These are phyloP conservation scores for Endocalyx cinctus DNA, from an alignment of 2,329 filamentous ascomycete genomes.

Conservation along the genomic window DNA sequence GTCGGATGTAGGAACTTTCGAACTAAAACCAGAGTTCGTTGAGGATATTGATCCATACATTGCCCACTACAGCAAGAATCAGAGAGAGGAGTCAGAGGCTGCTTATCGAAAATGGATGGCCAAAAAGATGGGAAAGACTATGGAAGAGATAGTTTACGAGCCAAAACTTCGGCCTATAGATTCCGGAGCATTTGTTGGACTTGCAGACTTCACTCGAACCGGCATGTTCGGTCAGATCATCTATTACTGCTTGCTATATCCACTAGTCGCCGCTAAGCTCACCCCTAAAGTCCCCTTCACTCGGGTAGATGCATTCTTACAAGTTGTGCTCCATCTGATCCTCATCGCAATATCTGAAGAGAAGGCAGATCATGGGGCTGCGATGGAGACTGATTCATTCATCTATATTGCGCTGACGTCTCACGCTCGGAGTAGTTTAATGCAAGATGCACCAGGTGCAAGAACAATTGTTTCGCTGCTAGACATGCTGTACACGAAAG, in stretches of 20 bases:
- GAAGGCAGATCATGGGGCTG: slow-evolving; percentile 49
- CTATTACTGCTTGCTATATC: slow-evolving; percentile 82
- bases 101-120: slow-evolving; percentile 85
- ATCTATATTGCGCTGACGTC: slow-evolving; percentile 65
- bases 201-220: slow-evolving; percentile 77
- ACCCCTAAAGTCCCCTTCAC: slow-evolving; percentile 75
- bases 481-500: slow-evolving; percentile 58
- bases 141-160: slow-evolving; percentile 85
- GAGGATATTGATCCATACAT: slow-evolving; percentile 93
- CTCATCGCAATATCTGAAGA: slow-evolving; percentile 86
- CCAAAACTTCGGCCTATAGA: slow-evolving; percentile 73
- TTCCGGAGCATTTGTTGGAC: slow-evolving; percentile 69
- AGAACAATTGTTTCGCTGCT: slow-evolving; percentile 63
- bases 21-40: slow-evolving; percentile 80
- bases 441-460: slow-evolving; percentile 49
- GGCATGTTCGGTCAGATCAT: slow-evolving; percentile 86
- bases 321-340: slow-evolving; percentile 83
- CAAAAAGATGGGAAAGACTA: slow-evolving; percentile 76
- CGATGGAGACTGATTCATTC: slow-evolving; percentile 59
- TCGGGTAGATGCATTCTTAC: slow-evolving; percentile 83
- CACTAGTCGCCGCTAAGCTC: slow-evolving; percentile 61
- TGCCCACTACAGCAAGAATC: slow-evolving; percentile 93
- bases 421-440: slow-evolving; percentile 57
- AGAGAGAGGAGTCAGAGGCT: slow-evolving; percentile 89
- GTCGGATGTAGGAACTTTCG: slow-evolving; percentile 89